Percentiles rank a stretch among this genome's conserved stretches.
phyloP scores from a whole-genome alignment of 495 filamentous ascomycete species.

The Aspergillus mulundensis region DNA sequence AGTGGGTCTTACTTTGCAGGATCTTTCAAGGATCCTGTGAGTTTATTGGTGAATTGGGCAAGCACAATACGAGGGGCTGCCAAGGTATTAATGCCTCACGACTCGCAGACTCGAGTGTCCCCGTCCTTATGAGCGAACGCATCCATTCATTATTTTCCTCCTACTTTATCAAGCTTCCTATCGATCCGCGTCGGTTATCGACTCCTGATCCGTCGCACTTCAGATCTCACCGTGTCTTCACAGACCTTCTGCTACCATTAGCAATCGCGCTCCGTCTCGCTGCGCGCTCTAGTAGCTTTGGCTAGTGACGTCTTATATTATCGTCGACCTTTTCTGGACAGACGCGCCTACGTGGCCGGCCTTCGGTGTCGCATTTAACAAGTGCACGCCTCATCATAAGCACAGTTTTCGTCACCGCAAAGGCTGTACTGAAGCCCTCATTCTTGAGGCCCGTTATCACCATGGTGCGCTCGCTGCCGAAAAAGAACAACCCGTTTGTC shows the following conservation, averaged over 20 bases:
- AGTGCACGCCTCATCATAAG: slow-evolving; percentile 10
- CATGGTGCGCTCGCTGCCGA: slow-evolving; percentile 69
- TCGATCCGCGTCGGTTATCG: slow-evolving; percentile 13
- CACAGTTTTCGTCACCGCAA: slow-evolving; percentile 6
- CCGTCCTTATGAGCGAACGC: slow-evolving; percentile 2
- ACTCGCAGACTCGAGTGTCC: not conserved
- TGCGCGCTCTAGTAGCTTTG: slow-evolving; percentile 15
- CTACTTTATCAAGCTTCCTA: slow-evolving; percentile 11
- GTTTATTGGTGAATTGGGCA: slow-evolving; percentile 8
- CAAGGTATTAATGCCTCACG: slow-evolving; percentile 8
- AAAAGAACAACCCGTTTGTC: slow-evolving; percentile 72
- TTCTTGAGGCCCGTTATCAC: slow-evolving; percentile 13
- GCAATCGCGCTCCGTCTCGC: slow-evolving; percentile 4
- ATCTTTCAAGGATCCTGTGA: no score
- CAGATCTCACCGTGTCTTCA: slow-evolving; percentile 1
- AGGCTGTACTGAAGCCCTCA: not conserved
- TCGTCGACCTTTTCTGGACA: slow-evolving; percentile 9
- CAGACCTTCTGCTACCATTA: slow-evolving; percentile 1
- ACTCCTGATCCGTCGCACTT: slow-evolving; percentile 11
- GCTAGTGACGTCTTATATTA: slow-evolving; percentile 22
- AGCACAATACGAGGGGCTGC: slow-evolving; percentile 10
- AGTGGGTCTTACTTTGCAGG: not conserved
- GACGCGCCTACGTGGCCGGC: slow-evolving; percentile 50
- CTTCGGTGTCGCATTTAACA: slow-evolving; percentile 30
- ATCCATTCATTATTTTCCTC: slow-evolving; percentile 19